Conservation (phyloP, 495 filamentous ascomycete genomes). For the Copromyces sp. region DNA sequence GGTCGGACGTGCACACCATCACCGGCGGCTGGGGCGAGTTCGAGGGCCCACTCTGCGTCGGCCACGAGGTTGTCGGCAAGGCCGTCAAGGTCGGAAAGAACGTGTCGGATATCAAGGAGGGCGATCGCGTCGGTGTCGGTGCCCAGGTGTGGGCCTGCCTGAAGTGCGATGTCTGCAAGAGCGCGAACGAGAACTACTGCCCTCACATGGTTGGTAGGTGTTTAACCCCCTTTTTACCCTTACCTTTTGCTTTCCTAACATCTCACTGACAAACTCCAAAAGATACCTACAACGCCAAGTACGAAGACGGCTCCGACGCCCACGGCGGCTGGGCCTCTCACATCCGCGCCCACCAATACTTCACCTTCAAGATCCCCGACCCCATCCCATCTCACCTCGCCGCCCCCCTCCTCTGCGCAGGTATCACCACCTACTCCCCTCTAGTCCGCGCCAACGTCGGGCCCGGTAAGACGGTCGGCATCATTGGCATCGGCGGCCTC, state of each 20-base stretch:
- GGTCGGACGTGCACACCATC: constrained; percentile 68
- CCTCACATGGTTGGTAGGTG: constrained; percentile 39
- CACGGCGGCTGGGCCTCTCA: constrained; percentile 40
- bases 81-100: constrained; percentile 55
- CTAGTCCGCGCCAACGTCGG: constrained; percentile 51
- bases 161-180: constrained; percentile 35
- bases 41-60: constrained; percentile 57
- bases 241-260: neutral
- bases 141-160: constrained; percentile 68
- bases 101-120: constrained; percentile 46
- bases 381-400: constrained; percentile 50
- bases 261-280: neutral
- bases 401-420: constrained; percentile 73
- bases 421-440: constrained; percentile 61
- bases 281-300: constrained; percentile 26
- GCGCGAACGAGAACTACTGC: constrained; percentile 69
- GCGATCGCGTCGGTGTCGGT: constrained; percentile 71
- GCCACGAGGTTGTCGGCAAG: constrained; percentile 66
- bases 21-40: constrained; percentile 66
- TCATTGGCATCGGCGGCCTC: constrained; percentile 63
- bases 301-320: constrained; percentile 18
- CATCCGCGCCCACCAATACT: constrained; percentile 67
- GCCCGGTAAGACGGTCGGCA: constrained; percentile 59
- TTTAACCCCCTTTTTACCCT: neutral
- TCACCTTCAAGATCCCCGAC: constrained; percentile 65